These are phyloP conservation scores for Debaryomyces tyrocola DNA, from an alignment of 805 yeast species.

Conservation along the genomic window DNA sequence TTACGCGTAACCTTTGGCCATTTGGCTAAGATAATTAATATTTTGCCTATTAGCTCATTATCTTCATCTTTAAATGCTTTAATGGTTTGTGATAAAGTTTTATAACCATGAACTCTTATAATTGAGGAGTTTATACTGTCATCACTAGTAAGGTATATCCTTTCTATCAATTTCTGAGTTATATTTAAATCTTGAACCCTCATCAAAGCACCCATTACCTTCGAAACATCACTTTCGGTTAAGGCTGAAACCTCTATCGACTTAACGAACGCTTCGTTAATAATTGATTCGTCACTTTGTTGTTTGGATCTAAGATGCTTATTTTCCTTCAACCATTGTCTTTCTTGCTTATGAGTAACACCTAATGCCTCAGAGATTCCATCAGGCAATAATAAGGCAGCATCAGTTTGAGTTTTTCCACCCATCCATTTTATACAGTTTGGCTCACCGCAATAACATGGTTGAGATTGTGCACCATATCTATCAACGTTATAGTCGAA, in stretches of 20 bases:
- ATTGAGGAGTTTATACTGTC: slow-evolving; percentile 55
- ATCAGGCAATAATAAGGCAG: slow-evolving; percentile 81
- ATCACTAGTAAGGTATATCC: slow-evolving; percentile 58
- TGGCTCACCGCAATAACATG: slow-evolving; percentile 90
- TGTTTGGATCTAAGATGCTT: slow-evolving; percentile 52
- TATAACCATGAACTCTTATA: slow-evolving; percentile 83
- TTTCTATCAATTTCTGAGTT: slow-evolving; percentile 62
- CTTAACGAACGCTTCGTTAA: slow-evolving; percentile 65
- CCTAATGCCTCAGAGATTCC: slow-evolving; percentile 84
- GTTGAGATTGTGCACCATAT: slow-evolving; percentile 92
- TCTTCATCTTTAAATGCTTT: slow-evolving; percentile 27
- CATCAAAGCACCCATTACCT: slow-evolving; percentile 77
- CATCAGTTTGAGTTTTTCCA: slow-evolving; percentile 95
- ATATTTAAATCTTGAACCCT: slow-evolving; percentile 71
- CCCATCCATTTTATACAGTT: slow-evolving; percentile 94
- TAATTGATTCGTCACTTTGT: slow-evolving; percentile 54
- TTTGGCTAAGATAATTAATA: slow-evolving; percentile 56
- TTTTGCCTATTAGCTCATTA: slow-evolving; percentile 42
- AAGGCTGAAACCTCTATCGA: slow-evolving; percentile 55
- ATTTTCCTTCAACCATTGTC: slow-evolving; percentile 62
- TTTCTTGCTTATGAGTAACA: slow-evolving; percentile 64
- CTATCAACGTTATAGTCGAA: slow-evolving; percentile 93
- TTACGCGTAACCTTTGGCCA: slow-evolving; percentile 68
- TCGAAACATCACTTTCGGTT: slow-evolving; percentile 61
- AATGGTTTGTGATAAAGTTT: slow-evolving; percentile 65